Conservation (phyloP, 1,139 yeast genomes). For the Diutina mesorugosa region DNA sequence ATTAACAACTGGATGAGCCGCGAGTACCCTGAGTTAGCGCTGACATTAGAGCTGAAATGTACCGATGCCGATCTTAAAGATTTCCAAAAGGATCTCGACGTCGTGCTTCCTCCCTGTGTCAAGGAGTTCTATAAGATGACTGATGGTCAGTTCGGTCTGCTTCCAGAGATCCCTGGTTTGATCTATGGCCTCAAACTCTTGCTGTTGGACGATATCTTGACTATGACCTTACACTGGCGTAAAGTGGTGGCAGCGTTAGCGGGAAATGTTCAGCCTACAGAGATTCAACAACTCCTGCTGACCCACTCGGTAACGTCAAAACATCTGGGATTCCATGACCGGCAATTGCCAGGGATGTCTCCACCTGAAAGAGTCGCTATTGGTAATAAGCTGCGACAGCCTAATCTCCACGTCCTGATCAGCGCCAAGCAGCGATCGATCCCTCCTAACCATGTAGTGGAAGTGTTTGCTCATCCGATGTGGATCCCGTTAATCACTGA, state of each 20-base stretch:
- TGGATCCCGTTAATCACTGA: conserved; percentile 92
- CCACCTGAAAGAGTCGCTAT: neutral
- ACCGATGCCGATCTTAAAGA: conserved; percentile 48
- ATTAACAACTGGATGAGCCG: conserved; percentile 48
- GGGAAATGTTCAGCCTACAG: neutral
- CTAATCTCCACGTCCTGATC: neutral
- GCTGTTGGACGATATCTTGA: conserved; percentile 52
- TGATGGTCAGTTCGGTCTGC: conserved; percentile 52
- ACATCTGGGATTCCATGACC: neutral
- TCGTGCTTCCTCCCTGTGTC: conserved; percentile 47
- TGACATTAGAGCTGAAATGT: conserved; percentile 50
- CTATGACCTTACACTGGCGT: conserved; percentile 58
- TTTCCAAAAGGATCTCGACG: conserved; percentile 51
- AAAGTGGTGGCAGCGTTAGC: conserved; percentile 23
- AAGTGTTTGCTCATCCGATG: conserved; percentile 68
- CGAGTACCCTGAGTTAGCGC: conserved; percentile 41
- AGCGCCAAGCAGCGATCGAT: conserved; percentile 47
- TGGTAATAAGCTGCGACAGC: neutral
- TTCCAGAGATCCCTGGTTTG: conserved; percentile 23
- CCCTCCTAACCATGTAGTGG: conserved; percentile 63
- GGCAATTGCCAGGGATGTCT: neutral
- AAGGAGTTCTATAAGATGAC: conserved; percentile 47
- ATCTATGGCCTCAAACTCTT: conserved; percentile 52
- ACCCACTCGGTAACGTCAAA: neutral
- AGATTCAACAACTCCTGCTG: neutral